Percentiles rank a stretch among this genome's conserved stretches.
phyloP scores from a whole-genome alignment of 1,139 yeast species.

The Yamadazyma jaroonii region DNA sequence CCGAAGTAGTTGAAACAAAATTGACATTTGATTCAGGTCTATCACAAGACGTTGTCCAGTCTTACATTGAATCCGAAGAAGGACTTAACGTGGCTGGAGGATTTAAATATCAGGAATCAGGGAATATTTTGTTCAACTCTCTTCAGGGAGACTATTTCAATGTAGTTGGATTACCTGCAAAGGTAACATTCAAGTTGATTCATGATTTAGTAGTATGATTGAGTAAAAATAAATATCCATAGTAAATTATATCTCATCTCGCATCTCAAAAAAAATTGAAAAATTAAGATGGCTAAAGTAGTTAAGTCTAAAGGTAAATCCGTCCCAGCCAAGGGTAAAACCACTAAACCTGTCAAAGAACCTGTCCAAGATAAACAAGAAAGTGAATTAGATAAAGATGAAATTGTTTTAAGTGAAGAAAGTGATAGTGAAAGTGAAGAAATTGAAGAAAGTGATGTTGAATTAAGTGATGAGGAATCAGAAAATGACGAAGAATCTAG shows the following conservation, averaged over 20 bases:
- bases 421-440: constrained; percentile 14
- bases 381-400: constrained; percentile 23
- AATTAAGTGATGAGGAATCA: constrained; percentile 12
- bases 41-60: constrained; percentile 51
- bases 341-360: constrained; percentile 16
- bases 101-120: constrained; percentile 74
- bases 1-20: constrained; percentile 21
- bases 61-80: constrained; percentile 69
- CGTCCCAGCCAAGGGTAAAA: constrained; percentile 2
- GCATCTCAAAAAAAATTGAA: constrained; percentile 12
- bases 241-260: constrained; percentile 1
- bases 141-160: constrained; percentile 82
- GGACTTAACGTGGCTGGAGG: constrained; percentile 91
- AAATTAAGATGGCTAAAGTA: constrained; percentile 7
- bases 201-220: constrained; percentile 16
- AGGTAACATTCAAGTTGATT: constrained; percentile 32
- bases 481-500: constrained; percentile 20
- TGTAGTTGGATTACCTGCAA: constrained; percentile 86
- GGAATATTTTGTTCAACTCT: constrained; percentile 59
- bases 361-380: constrained; percentile 16
- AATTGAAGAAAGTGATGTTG: constrained; percentile 14
- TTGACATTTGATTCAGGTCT: constrained; percentile 32
- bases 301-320: constrained; percentile 5
- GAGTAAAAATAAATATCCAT: neutral
- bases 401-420: constrained; percentile 11